phyloP scores from a whole-genome alignment of 2,329 filamentous ascomycete genomes.

The Harringtonia lauricola region DNA sequence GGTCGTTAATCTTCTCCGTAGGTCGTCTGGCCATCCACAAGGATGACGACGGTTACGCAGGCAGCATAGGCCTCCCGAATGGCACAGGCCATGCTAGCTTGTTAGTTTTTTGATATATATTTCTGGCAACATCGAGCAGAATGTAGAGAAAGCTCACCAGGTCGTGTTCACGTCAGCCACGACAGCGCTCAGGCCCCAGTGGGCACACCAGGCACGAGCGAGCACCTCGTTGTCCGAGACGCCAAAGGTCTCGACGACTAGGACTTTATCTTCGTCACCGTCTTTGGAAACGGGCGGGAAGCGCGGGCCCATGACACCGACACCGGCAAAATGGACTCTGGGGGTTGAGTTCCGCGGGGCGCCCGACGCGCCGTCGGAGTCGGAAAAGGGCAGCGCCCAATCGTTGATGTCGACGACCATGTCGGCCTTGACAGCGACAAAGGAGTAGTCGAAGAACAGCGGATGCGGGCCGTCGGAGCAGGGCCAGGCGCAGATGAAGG shows the following conservation, averaged over 20 bases:
- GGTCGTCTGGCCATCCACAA: constrained; percentile 35
- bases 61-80: constrained; percentile 67
- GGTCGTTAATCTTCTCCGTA: constrained; percentile 9
- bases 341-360: constrained; percentile 11
- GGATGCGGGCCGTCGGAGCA: constrained; percentile 55
- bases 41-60: constrained; percentile 59
- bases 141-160: constrained; percentile 35
- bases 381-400: constrained; percentile 43
- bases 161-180: constrained; percentile 59
- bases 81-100: constrained; percentile 54
- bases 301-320: constrained; percentile 7
- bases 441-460: constrained; percentile 61
- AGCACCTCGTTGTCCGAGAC: constrained; percentile 67
- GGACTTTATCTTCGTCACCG: constrained; percentile 51
- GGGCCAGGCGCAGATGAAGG: constrained; percentile 55
- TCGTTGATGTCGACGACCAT: constrained; percentile 54
- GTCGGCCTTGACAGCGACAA: constrained; percentile 48
- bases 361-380: constrained; percentile 3
- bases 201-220: constrained; percentile 65
- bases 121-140: too few species aligned
- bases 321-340: constrained; percentile 8
- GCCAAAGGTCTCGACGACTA: constrained; percentile 63
- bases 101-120: constrained; percentile 4
- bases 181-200: constrained; percentile 62
- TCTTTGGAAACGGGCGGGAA: constrained; percentile 16